Base-by-base conservation (phyloP, 257 asterid genomes). In the Ehretia macrophylla region DNA sequence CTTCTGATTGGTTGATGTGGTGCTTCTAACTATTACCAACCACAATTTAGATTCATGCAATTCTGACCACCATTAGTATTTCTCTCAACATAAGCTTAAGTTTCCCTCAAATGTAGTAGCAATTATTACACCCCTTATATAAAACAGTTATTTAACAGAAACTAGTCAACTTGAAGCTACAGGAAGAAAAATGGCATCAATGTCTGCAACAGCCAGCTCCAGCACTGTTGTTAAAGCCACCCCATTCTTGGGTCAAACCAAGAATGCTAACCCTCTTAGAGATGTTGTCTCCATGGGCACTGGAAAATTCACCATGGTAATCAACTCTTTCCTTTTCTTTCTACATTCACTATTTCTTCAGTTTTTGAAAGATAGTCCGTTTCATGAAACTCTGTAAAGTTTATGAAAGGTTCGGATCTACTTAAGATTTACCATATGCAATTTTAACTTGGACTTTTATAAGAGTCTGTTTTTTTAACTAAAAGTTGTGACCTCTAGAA, bases 211-310 rank as follows among this genome's bases (percentile, higher is more conserved):
- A 27, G 75, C 86, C 16, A 83, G 85, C 80, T 72, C 95, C 68
- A 68, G 78, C 64, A 58, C 81, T 42, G 81, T 78, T 55, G 69
- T 87, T 4, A 75, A 81, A 79, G 84, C 84, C 38, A 83, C 92
- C 19, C 89, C 94, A 48, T 85, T 88, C 78, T 81, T 85, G 83
- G 95, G 95, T 52, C 85, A 81, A 62, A 61, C 74, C 84, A 85
- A 73, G 79, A 78, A 66, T 58, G 78, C 72, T 56, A 83, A 72
- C 48, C 86, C 94, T 22, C 81, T 85, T 51, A 77, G 75, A 67
- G 86, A 83, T 74, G 74, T 64, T 59, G 84, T 85, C 63, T 64
- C 95, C 48, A 70, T 83, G 83, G 86, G 86, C 38, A 68, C 78
- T 58, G 79, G 59, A 66, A 85, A 75, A 77, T 81, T 54, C 68